Percentiles rank a stretch among this genome's conserved stretches.
Evolutionary conservation across 495 filamentous ascomycete genomes (phyloP).

Genomic region (Neurospora sublineolata): DNA sequence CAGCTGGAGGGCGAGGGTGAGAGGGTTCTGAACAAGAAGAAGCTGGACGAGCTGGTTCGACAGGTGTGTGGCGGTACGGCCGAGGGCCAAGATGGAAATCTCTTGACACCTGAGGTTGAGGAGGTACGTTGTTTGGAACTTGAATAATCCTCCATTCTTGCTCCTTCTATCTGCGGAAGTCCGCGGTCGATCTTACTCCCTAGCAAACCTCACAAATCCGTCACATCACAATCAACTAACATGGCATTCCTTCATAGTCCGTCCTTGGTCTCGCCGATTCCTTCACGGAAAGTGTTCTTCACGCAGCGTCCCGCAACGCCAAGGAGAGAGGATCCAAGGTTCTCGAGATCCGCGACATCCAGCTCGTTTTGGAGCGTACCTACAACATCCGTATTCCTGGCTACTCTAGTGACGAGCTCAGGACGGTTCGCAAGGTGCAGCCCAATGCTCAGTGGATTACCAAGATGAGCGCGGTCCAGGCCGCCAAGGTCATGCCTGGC

Average conservation of each 20-base stretch:
- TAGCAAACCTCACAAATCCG: neutral
- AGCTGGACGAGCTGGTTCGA: conserved; percentile 86
- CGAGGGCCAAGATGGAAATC: conserved; percentile 53
- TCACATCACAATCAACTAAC: neutral
- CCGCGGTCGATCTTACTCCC: neutral
- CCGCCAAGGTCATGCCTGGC: conserved; percentile 64
- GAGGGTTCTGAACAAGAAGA: conserved; percentile 85
- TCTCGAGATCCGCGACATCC: conserved; percentile 86
- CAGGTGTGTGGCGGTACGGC: conserved; percentile 78
- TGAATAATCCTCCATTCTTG: conserved; percentile 4
- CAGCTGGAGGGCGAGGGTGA: conserved; percentile 84
- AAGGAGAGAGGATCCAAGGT: conserved; percentile 82
- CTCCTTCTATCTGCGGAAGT: neutral
- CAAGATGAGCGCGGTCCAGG: conserved; percentile 93
- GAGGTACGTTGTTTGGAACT: conserved; percentile 50
- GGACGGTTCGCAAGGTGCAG: conserved; percentile 84
- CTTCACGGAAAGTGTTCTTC: conserved; percentile 85
- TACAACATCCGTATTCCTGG: conserved; percentile 98
- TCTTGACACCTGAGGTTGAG: conserved; percentile 81
- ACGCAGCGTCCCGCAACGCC: conserved; percentile 75
- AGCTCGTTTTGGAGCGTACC: conserved; percentile 88
- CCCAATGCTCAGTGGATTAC: conserved; percentile 78
- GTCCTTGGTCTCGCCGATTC: conserved; percentile 84
- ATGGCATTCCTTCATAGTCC: conserved; percentile 28
- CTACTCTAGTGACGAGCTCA: conserved; percentile 84